Conservation (phyloP, 768 basidiomycete genomes). For the Omphalotus guepiniiformis region DNA sequence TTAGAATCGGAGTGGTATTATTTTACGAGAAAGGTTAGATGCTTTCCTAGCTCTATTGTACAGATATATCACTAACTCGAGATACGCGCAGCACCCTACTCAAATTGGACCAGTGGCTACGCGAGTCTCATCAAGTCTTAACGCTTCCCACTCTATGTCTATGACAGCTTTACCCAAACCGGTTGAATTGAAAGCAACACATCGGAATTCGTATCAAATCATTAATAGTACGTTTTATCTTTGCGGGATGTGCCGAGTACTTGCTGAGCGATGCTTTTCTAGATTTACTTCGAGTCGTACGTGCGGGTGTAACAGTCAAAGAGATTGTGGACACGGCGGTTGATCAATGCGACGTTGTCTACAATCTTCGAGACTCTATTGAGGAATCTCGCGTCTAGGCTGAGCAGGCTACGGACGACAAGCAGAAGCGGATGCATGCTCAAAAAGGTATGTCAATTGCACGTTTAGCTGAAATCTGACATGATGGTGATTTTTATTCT, state of each 20-base stretch:
- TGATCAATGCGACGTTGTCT: slow-evolving; percentile 77
- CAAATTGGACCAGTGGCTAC: slow-evolving; percentile 91
- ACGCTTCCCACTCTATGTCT: slow-evolving; percentile 39
- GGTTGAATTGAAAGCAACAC: no score
- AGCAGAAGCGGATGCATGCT: slow-evolving; percentile 58
- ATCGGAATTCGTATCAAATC: slow-evolving; percentile 71
- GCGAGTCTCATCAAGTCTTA: slow-evolving; percentile 60
- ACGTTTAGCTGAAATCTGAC: slow-evolving; percentile 1
- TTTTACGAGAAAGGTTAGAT: slow-evolving; percentile 83
- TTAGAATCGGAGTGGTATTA: slow-evolving; percentile 90
- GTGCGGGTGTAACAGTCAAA: slow-evolving; percentile 85
- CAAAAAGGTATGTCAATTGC: slow-evolving; percentile 56
- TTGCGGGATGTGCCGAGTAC: no score
- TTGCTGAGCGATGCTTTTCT: slow-evolving; percentile 10
- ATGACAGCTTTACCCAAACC: no score
- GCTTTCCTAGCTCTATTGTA: slow-evolving; percentile 17
- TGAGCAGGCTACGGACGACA: slow-evolving; percentile 72
- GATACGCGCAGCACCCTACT: slow-evolving; percentile 73
- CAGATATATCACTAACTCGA: background rate
- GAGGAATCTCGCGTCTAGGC: slow-evolving; percentile 77
- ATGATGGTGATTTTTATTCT: background rate
- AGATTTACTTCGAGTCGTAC: slow-evolving; percentile 83
- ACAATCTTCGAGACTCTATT: slow-evolving; percentile 85
- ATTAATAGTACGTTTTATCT: slow-evolving; percentile 90
- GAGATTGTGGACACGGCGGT: slow-evolving; percentile 81